phyloP scores from a whole-genome alignment of 1,139 yeast species.

The Chernovozyma sophiae-reginae region DNA sequence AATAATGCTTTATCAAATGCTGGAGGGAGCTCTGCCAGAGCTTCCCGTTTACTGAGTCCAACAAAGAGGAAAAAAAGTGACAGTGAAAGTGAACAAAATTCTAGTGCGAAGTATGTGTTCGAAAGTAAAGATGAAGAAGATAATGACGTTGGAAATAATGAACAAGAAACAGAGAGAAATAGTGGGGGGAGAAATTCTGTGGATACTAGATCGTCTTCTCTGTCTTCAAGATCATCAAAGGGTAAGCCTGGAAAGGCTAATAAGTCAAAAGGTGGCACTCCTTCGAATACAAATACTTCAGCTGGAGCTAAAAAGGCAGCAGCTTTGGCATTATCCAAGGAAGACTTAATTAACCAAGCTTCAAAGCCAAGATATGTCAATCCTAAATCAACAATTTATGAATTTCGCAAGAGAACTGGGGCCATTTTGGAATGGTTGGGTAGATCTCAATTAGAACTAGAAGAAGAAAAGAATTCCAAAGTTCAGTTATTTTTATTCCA shows the following conservation, averaged over 20 bases:
- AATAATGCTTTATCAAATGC: neutral
- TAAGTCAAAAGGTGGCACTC: constrained; percentile 2
- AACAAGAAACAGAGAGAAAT: constrained; percentile 13
- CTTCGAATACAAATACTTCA: constrained; percentile 4
- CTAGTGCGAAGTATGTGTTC: constrained; percentile 1
- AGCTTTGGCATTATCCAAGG: constrained; percentile 20
- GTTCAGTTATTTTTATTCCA: constrained; percentile 39
- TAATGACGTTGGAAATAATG: constrained; percentile 13
- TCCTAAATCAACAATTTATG: constrained; percentile 66
- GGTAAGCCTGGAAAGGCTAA: constrained; percentile 3
- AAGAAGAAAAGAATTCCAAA: constrained; percentile 61
- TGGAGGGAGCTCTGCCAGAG: neutral
- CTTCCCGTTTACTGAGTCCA: constrained; percentile 1
- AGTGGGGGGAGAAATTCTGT: constrained; percentile 3
- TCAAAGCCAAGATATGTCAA: constrained; percentile 83
- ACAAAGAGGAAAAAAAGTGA: constrained; percentile 5
- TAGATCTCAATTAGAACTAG: constrained; percentile 76
- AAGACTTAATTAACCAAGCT: constrained; percentile 53
- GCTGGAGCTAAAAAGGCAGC: neutral
- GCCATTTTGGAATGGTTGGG: constrained; percentile 89
- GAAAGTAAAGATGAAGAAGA: constrained; percentile 11
- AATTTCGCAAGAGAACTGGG: constrained; percentile 81
- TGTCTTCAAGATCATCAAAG: neutral
- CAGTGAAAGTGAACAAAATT: constrained; percentile 12
- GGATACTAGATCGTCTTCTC: constrained; percentile 1